Evolutionary conservation across 352 stramenopile genomes (phyloP).

Genomic region (Globisporangium mamillatum): DNA sequence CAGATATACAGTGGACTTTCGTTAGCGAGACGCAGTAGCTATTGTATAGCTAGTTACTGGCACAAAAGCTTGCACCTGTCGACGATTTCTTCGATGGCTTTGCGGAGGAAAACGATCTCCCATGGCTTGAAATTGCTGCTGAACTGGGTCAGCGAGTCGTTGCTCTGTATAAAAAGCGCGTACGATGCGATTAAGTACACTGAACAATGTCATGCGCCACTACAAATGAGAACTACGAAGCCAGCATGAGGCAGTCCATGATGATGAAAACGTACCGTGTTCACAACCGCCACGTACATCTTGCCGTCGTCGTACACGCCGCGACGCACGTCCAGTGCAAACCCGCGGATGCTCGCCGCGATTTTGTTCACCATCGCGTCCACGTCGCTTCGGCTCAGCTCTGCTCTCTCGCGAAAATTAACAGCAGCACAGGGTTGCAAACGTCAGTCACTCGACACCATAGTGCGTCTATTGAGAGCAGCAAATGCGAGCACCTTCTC

Average conservation of each 20-base stretch:
- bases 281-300: slow-evolving; percentile 78
- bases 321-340: slow-evolving; percentile 70
- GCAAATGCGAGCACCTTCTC: slow-evolving; percentile 41
- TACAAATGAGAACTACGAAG: not conserved
- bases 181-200: not conserved
- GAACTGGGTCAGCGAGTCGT: slow-evolving; percentile 70
- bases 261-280: slow-evolving; percentile 42
- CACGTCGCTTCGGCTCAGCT: slow-evolving; percentile 49
- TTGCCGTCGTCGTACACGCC: slow-evolving; percentile 82
- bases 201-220: not conserved
- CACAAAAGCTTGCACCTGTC: slow-evolving; percentile 37
- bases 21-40: not conserved
- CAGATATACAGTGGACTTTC: too few species aligned
- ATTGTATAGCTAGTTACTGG: not conserved
- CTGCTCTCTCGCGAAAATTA: slow-evolving; percentile 19
- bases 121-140: slow-evolving; percentile 76
- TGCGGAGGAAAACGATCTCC: slow-evolving; percentile 85
- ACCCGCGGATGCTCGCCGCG: slow-evolving; percentile 49
- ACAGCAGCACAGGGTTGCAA: not conserved
- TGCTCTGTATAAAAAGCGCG: slow-evolving; percentile 39
- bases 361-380: slow-evolving; percentile 68
- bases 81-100: slow-evolving; percentile 78
- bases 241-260: too few species aligned
- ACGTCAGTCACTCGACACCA: not conserved
- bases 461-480: not conserved